Base-by-base conservation (phyloP, 2,329 filamentous ascomycete genomes). In the Alternaria sp. region DNA sequence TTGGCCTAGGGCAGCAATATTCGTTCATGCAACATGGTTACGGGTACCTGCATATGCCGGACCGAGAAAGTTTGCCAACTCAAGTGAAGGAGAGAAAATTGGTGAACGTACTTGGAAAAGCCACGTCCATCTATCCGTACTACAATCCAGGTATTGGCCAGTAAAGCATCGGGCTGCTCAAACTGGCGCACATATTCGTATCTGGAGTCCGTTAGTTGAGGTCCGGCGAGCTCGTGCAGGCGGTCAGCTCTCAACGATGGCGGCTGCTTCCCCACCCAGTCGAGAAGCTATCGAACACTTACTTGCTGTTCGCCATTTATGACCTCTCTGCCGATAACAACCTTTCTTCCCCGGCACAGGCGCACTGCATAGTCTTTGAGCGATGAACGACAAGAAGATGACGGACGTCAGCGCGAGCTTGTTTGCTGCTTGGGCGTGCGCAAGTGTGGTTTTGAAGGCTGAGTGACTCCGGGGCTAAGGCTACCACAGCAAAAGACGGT, bases 141-240 rank as follows among this genome's bases (percentile, higher is more conserved):
- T 20, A 98, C 93, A 58, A 98, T 91, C 93, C 94, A 99, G 27
- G 94, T 98, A 75, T 96, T 97, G 55, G 90, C 92, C 22, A 98
- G 85, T 41, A 99, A 82, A 48, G 81, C 81, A 75, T 97, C 93
- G 7, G 89, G 82, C 74, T 91, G 91, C 84, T 99, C 95, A 74
- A 98, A 98, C 49, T 84, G 81, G 77, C 92, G 92, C 65, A 98
- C 94, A 80, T 99, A 99, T 82, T 97, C 94, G 77, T 93, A 98
- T 80, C 92, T 97, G 71, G 50, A 51, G 40, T 54, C 27, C 20
- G 69, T 69, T 54, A 71, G 69, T 54, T n/a, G 20, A 59, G 18
- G 57, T 41, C 57, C 32, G 56, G 41, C 36, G 50, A 51, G 46
- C 38, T 62, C 25, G 55, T 54, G 52, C 59, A 56, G 46, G 16